phyloP scores from a whole-genome alignment of 305 asterid genomes.

The Withania somnifera region DNA sequence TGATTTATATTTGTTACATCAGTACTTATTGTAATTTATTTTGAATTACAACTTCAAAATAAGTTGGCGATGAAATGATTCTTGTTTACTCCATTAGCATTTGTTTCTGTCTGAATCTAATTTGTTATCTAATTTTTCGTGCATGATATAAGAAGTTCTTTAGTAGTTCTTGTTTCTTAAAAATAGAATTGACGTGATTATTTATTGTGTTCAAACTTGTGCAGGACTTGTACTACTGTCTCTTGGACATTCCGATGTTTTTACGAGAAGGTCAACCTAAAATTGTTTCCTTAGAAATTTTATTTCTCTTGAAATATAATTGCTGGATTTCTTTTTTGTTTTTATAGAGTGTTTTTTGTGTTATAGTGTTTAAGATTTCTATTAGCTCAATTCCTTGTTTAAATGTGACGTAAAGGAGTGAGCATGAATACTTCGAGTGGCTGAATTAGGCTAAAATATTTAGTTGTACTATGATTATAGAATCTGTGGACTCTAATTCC shows the following conservation, averaged over 20 bases:
- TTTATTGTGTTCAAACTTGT: conserved; percentile 1
- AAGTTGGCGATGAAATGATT: neutral
- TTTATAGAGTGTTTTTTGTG: neutral
- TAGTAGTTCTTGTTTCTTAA: neutral
- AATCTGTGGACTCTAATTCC: neutral
- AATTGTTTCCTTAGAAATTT: conserved; percentile 7
- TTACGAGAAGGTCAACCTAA: conserved; percentile 73
- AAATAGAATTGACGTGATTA: neutral
- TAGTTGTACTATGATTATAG: neutral
- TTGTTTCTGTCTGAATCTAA: neutral
- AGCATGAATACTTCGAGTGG: neutral
- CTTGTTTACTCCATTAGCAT: neutral
- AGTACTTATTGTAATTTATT: neutral
- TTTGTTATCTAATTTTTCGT: neutral
- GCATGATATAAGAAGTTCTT: neutral
- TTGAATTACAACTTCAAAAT: neutral
- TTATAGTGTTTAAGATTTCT: neutral
- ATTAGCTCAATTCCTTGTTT: neutral
- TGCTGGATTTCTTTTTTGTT: neutral
- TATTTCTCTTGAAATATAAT: neutral
- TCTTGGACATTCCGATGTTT: conserved; percentile 97
- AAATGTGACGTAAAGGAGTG: neutral
- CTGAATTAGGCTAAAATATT: neutral
- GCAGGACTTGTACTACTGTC: conserved; percentile 95
- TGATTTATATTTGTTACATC: neutral